These are phyloP conservation scores for Microcera coccophila DNA, from an alignment of 2,329 filamentous ascomycete genomes.

Conservation along the genomic window DNA sequence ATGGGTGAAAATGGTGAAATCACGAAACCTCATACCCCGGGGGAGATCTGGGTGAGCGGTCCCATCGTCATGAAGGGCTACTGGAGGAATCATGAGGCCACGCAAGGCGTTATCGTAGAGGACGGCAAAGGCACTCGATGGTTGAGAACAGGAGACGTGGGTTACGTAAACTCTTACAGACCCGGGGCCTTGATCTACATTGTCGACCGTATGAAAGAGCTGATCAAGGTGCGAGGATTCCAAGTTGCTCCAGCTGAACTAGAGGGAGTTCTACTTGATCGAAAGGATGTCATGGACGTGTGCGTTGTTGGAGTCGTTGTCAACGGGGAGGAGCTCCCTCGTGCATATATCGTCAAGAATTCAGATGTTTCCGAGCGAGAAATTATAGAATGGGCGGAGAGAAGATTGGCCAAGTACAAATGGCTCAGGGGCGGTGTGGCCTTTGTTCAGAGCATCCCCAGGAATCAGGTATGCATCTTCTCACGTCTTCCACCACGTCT, in stretches of 20 bases:
- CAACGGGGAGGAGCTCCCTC: conserved; percentile 52
- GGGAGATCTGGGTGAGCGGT: conserved; percentile 69
- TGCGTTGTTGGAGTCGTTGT: conserved; percentile 5
- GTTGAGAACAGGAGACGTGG: conserved; percentile 73
- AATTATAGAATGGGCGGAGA: background rate
- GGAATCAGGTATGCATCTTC: conserved; percentile 1
- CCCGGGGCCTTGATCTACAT: conserved; percentile 50
- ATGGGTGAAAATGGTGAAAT: conserved; percentile 56
- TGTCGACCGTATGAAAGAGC: conserved; percentile 66
- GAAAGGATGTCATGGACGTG: conserved; percentile 1
- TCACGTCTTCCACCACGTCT: too few species aligned
- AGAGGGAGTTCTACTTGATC: background rate
- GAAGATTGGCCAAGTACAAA: conserved; percentile 4
- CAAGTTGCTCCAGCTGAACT: conserved; percentile 6
- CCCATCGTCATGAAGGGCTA: conserved; percentile 74
- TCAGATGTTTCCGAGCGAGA: conserved; percentile 2
- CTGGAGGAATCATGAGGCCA: conserved; percentile 68
- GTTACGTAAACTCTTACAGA: conserved; percentile 58
- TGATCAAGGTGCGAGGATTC: conserved; percentile 61
- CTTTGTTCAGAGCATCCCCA: conserved; percentile 6
- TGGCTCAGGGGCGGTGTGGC: conserved; percentile 4
- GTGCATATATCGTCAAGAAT: conserved; percentile 53
- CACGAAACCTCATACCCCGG: conserved; percentile 47
- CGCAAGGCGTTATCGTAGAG: conserved; percentile 50
- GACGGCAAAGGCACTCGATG: conserved; percentile 54